A percentile compares a stretch with the other conserved stretches of the same genome.
These are phyloP conservation scores for Penicillium pancosmium DNA, from an alignment of 495 filamentous ascomycete species.

Conservation along the genomic window DNA sequence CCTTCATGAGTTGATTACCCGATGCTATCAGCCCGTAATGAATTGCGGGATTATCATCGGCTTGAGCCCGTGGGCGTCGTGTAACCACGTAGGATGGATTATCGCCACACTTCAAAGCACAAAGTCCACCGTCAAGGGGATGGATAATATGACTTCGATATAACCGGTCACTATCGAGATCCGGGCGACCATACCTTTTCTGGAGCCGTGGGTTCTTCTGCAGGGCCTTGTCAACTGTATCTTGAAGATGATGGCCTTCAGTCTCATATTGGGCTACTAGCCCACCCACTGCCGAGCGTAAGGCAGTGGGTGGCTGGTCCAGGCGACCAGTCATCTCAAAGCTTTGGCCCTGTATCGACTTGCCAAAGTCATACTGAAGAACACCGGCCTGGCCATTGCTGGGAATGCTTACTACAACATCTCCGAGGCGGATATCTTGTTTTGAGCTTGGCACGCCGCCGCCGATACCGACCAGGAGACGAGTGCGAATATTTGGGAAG, in stretches of 20 bases:
- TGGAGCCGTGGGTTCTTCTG: conserved; percentile 8
- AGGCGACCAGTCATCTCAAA: conserved; percentile 15
- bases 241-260: conserved; percentile 23
- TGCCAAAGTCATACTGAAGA: conserved; percentile 26
- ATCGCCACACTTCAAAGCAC: background rate
- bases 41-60: conserved; percentile 17
- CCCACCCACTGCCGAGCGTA: conserved; percentile 24
- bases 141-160: background rate
- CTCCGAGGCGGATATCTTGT: conserved; percentile 31
- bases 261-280: conserved; percentile 4
- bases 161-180: background rate
- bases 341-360: conserved; percentile 5
- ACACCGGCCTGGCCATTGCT: conserved; percentile 9
- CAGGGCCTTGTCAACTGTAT: conserved; percentile 3
- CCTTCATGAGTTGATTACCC: conserved; percentile 19
- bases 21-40: conserved; percentile 23
- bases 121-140: background rate
- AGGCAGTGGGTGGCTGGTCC: conserved; percentile 22
- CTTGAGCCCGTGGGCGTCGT: background rate
- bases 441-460: conserved; percentile 22
- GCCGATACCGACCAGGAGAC: conserved; percentile 32
- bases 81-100: background rate
- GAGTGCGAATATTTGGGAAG: conserved; percentile 6
- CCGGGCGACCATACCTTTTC: background rate
- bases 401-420: conserved; percentile 22